These are phyloP conservation scores for Metschnikowia proteae DNA, from an alignment of 805 yeast species.

Conservation along the genomic window DNA sequence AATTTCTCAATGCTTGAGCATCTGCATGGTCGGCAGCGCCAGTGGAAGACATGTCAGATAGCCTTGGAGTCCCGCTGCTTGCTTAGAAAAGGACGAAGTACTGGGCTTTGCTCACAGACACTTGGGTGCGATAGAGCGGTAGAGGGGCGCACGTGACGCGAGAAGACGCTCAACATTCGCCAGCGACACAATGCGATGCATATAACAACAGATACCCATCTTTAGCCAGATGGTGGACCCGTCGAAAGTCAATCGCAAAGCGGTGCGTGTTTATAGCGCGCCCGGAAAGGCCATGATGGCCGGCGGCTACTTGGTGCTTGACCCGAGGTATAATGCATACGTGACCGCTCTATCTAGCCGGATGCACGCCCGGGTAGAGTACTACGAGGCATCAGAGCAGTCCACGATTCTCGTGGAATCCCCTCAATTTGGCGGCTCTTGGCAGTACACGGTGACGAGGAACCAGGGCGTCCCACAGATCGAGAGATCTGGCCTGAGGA, in stretches of 20 bases:
- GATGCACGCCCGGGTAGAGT: slow-evolving; percentile 68
- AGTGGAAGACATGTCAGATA: not conserved
- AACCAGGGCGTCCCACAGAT: not conserved
- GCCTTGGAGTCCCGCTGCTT: not conserved
- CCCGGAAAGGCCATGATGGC: slow-evolving; percentile 94
- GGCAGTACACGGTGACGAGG: slow-evolving; percentile 49
- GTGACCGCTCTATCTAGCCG: slow-evolving; percentile 86
- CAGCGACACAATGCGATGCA: not conserved
- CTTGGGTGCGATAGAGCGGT: not conserved
- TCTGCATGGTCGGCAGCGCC: not conserved
- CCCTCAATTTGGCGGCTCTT: slow-evolving; percentile 74
- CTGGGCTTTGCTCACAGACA: not conserved
- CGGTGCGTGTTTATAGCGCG: slow-evolving; percentile 65
- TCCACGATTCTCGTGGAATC: slow-evolving; percentile 49
- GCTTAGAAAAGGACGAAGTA: not conserved
- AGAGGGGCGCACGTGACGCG: not conserved
- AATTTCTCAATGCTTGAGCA: not conserved
- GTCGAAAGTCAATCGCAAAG: not conserved
- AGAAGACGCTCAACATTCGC: not conserved
- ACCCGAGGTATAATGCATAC: slow-evolving; percentile 68
- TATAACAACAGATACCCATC: not conserved
- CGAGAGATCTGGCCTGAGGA: slow-evolving; percentile 37
- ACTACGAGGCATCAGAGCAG: slow-evolving; percentile 11
- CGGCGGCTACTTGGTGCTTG: slow-evolving; percentile 91
- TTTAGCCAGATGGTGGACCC: not conserved